These are phyloP conservation scores for Suillus sp. DNA, from an alignment of 768 basidiomycete genomes.

Conservation along the genomic window DNA sequence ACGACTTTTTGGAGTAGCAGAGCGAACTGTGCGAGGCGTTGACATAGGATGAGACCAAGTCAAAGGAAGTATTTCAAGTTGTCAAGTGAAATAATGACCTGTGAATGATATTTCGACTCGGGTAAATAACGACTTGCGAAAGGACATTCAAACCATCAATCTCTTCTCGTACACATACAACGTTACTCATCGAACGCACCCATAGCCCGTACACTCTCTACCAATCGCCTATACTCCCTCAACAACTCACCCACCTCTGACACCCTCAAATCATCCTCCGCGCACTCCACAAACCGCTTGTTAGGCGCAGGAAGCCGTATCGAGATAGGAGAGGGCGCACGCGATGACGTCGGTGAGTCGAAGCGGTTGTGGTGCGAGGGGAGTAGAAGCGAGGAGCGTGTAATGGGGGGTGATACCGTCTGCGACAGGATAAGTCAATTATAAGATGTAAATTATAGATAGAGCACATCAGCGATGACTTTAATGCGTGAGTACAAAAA, in stretches of 20 bases:
- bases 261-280: constrained; percentile 74
- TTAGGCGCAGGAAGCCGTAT: constrained; percentile 61
- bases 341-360: constrained; percentile 43
- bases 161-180: neutral
- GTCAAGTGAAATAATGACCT: neutral
- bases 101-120: neutral
- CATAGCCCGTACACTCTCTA: constrained; percentile 60
- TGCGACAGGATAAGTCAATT: constrained; percentile 12
- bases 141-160: neutral
- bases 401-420: constrained; percentile 37
- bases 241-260: constrained; percentile 82
- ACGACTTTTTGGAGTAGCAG: neutral
- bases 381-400: constrained; percentile 43
- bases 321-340: constrained; percentile 40
- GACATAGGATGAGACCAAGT: neutral
- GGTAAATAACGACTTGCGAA: neutral
- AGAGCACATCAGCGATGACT: neutral
- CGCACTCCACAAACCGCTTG: constrained; percentile 69
- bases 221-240: constrained; percentile 78
- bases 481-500: constrained; percentile 5
- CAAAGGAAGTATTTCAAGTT: neutral
- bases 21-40: neutral
- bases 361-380: constrained; percentile 25
- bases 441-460: neutral
- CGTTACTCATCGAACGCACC: constrained; percentile 42